Percentiles rank a stretch among this genome's conserved stretches.
Evolutionary conservation across 768 basidiomycete genomes (phyloP).

Genomic region (Kwoniella mangroviensis): DNA sequence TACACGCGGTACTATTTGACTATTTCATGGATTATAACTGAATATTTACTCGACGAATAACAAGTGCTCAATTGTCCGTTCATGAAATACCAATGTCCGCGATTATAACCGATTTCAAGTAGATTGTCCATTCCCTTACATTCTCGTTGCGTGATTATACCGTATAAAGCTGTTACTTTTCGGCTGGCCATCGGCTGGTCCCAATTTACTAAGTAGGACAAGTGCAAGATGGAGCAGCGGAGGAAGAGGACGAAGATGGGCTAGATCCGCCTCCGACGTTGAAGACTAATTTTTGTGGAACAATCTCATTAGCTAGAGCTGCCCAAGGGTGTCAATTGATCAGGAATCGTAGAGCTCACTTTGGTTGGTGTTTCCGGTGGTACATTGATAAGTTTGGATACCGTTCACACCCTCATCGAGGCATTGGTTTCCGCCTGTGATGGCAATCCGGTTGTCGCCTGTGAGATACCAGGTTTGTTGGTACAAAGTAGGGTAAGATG

Average conservation of each 20-base stretch:
- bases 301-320: too few relatives aligned
- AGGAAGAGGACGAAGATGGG: slow-evolving; percentile 8
- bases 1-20: too few relatives aligned
- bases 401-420: slow-evolving; percentile 45
- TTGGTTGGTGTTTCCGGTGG: slow-evolving; percentile 55
- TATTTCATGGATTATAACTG: too few relatives aligned
- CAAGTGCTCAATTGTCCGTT: too few relatives aligned
- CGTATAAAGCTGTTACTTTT: too few relatives aligned
- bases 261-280: not conserved
- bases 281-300: not conserved
- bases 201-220: not conserved
- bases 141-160: too few relatives aligned
- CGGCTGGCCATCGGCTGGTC: too few relatives aligned
- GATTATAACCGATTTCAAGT: too few relatives aligned
- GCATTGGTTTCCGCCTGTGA: slow-evolving; percentile 55
- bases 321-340: too few relatives aligned
- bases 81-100: too few relatives aligned
- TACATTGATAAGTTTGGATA: slow-evolving; percentile 54
- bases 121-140: too few relatives aligned
- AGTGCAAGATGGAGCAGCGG: slow-evolving; percentile 6
- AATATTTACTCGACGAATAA: too few relatives aligned
- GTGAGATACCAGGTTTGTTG: slow-evolving; percentile 40
- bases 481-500: not conserved
- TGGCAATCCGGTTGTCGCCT: slow-evolving; percentile 53
- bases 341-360: slow-evolving; percentile 9